Conservation (phyloP, 2,329 filamentous ascomycete genomes). For the Cladosporium sphaerospermum region DNA sequence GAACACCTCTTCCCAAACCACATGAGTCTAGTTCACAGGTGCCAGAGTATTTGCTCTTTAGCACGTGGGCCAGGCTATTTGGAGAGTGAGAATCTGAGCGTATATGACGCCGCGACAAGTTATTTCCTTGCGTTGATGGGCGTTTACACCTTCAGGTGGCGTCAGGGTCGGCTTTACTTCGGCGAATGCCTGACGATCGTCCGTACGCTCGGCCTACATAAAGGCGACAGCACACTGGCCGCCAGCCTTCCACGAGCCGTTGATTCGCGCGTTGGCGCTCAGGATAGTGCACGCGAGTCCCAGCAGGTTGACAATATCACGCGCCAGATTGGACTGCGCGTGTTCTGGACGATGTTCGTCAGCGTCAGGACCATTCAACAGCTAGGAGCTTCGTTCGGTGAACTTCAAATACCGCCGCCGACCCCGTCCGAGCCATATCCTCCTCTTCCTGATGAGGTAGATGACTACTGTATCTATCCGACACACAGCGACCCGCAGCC, state of each 20-base stretch:
- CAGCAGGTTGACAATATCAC: conserved; percentile 42
- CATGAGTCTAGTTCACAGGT: conserved; percentile 63
- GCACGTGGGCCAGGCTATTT: conserved; percentile 57
- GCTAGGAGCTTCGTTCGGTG: conserved; percentile 63
- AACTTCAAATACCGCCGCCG: conserved; percentile 68
- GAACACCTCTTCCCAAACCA: conserved; percentile 62
- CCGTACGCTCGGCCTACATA: conserved; percentile 60
- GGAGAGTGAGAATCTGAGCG: conserved; percentile 48
- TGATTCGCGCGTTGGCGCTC: conserved; percentile 31
- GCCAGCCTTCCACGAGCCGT: conserved; percentile 28
- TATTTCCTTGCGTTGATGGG: conserved; percentile 66
- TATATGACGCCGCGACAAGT: conserved; percentile 64
- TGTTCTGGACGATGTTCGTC: conserved; percentile 79
- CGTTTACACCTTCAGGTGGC: conserved; percentile 62
- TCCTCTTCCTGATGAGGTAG: conserved; percentile 71
- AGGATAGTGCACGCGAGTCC: conserved; percentile 27
- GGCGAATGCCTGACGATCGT: conserved; percentile 66
- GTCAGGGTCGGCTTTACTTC: conserved; percentile 63
- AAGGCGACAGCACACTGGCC: conserved; percentile 42
- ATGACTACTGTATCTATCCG: conserved; percentile 73
- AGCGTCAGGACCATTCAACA: conserved; percentile 69
- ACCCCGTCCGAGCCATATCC: conserved; percentile 72
- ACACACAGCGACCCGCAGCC: conserved; percentile 66
- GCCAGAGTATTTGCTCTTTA: conserved; percentile 61
- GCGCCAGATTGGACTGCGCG: conserved; percentile 49